These are phyloP conservation scores for Pelargonium nanum DNA, from an alignment of 345 rosid genomes.

Conservation along the genomic window DNA sequence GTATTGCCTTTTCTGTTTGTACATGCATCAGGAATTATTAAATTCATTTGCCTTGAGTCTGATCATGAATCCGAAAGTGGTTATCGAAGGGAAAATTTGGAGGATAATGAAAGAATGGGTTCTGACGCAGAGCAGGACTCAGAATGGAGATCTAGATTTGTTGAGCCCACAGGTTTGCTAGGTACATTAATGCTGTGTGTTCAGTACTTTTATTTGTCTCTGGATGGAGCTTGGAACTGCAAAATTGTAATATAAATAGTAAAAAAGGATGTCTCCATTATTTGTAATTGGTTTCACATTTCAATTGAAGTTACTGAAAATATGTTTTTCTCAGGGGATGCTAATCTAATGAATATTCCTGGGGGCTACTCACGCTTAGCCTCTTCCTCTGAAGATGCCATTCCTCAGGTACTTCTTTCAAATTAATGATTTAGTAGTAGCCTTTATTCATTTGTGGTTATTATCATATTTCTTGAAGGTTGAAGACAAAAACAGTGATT, in stretches of 20 bases:
- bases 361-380: slow-evolving; percentile 21
- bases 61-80: slow-evolving; percentile 41
- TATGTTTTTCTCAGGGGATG: slow-evolving; percentile 27
- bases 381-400: slow-evolving; percentile 14
- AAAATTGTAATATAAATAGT: background rate
- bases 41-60: slow-evolving; percentile 56
- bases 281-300: slow-evolving; percentile 6
- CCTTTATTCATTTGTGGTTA: background rate
- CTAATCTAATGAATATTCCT: slow-evolving; percentile 8
- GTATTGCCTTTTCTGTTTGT: slow-evolving; percentile 2
- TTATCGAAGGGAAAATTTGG: slow-evolving; percentile 18
- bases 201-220: slow-evolving; percentile 4
- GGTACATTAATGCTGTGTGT: slow-evolving; percentile 22
- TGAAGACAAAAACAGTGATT: background rate
- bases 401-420: slow-evolving; percentile 26
- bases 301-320: slow-evolving; percentile 11
- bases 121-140: slow-evolving; percentile 19
- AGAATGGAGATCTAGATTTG: slow-evolving; percentile 16
- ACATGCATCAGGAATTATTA: slow-evolving; percentile 28
- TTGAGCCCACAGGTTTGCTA: slow-evolving; percentile 10
- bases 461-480: background rate
- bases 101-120: slow-evolving; percentile 19
- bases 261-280: background rate
- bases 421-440: background rate
- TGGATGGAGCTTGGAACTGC: slow-evolving; percentile 5